Conservation (phyloP, 257 asterid species). For the Solanum tarijense region DNA sequence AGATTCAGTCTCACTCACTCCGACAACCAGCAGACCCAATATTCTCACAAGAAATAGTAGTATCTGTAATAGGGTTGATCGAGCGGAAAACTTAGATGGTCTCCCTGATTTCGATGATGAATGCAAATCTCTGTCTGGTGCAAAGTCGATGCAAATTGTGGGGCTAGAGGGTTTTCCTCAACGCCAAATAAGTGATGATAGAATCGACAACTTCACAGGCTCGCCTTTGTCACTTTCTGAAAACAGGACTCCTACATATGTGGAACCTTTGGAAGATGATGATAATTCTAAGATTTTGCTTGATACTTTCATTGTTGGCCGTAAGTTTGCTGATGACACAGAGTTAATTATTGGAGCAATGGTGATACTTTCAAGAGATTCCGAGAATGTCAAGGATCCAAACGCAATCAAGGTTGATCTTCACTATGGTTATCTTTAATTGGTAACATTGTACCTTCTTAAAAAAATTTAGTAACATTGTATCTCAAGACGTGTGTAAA, state of each 20-base stretch:
- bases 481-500: background rate
- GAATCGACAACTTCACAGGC: conserved; percentile 3
- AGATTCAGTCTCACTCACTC: conserved; percentile 1
- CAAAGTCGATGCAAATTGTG: conserved; percentile 4
- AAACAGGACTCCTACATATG: conserved; percentile 16
- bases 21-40: background rate
- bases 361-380: conserved; percentile 65
- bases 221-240: conserved; percentile 15
- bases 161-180: conserved; percentile 12
- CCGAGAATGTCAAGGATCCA: conserved; percentile 57
- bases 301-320: conserved; percentile 76
- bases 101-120: conserved; percentile 12
- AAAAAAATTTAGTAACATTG: background rate
- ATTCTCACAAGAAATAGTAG: background rate
- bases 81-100: conserved; percentile 10
- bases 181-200: conserved; percentile 11
- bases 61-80: conserved; percentile 4
- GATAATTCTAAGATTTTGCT: conserved; percentile 33
- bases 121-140: background rate
- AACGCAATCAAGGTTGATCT: conserved; percentile 73
- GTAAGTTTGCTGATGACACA: conserved; percentile 45
- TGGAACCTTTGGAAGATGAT: conserved; percentile 17
- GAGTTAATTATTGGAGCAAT: conserved; percentile 38
- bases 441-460: background rate
- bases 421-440: conserved; percentile 3